Conservation (phyloP, 2,329 filamentous ascomycete species). For the Fusarium subglutinans region DNA sequence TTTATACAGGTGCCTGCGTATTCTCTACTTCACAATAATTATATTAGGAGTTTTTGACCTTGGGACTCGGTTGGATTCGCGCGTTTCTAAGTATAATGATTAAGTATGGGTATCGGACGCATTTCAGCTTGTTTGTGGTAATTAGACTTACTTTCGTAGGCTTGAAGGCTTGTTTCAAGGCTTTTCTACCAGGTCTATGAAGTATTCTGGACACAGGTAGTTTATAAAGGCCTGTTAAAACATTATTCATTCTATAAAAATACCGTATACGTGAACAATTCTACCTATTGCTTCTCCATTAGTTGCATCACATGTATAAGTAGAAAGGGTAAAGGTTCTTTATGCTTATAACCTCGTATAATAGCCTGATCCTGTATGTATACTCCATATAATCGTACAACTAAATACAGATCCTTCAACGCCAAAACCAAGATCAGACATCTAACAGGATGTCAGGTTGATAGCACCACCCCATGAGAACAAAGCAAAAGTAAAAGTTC, state of each 20-base stretch:
- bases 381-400: not conserved
- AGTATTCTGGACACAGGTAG: not conserved
- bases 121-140: not conserved
- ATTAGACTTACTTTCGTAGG: not conserved
- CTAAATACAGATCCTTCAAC: conserved; percentile 12
- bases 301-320: not conserved
- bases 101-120: not conserved
- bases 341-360: not conserved
- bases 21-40: not conserved
- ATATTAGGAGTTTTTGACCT: conserved; percentile 26
- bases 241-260: not conserved
- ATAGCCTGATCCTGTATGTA: not conserved
- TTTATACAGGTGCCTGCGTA: not conserved
- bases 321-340: not conserved
- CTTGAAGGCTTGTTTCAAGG: not conserved
- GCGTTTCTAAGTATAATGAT: conserved; percentile 1
- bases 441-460: not conserved
- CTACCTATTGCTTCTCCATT: not conserved
- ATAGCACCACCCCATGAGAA: not conserved
- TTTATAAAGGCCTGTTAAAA: not conserved
- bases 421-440: conserved; percentile 9
- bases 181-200: too few species aligned
- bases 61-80: not conserved
- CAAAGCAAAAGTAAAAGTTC: conserved; percentile 7
- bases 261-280: fast-evolving